phyloP scores from a whole-genome alignment of 305 asterid species.

The Ilex paraguariensis region DNA sequence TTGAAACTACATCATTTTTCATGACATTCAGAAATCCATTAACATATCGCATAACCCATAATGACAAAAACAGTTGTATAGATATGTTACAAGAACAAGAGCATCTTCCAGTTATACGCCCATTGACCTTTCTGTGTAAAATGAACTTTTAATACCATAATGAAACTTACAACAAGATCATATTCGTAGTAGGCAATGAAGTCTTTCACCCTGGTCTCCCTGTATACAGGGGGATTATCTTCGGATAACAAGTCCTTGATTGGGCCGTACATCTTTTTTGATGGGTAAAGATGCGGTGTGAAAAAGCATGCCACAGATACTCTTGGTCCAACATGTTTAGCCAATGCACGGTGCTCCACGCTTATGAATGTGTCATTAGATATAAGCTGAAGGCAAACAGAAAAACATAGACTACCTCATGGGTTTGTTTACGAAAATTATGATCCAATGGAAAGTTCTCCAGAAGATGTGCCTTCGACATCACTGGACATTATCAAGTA shows the following conservation, averaged over 20 bases:
- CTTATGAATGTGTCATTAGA: constrained; percentile 45
- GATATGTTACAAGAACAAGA: no score
- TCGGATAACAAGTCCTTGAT: constrained; percentile 45
- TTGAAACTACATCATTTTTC: no score
- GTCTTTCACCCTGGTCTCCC: constrained; percentile 34
- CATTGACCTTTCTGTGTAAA: no score
- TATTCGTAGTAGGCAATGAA: constrained; percentile 21
- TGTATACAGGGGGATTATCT: constrained; percentile 39
- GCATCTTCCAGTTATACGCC: no score
- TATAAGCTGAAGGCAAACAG: constrained; percentile 19
- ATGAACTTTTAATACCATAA: no score
- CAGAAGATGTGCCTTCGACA: not conserved
- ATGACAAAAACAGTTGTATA: no score
- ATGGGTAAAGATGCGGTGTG: constrained; percentile 1
- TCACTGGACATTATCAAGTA: no score
- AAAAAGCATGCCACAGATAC: constrained; percentile 33
- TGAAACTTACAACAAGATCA: no score
- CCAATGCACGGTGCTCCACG: constrained; percentile 21
- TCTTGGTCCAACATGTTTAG: constrained; percentile 25
- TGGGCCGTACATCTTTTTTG: constrained; percentile 27
- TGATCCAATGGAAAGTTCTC: no score
- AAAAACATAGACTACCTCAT: not conserved
- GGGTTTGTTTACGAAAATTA: not conserved
- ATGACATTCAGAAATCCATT: no score
- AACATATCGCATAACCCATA: no score